Evolutionary conservation across 176 grass and related monocot genomes (phyloP).

Genomic region (Musa acuminata): DNA sequence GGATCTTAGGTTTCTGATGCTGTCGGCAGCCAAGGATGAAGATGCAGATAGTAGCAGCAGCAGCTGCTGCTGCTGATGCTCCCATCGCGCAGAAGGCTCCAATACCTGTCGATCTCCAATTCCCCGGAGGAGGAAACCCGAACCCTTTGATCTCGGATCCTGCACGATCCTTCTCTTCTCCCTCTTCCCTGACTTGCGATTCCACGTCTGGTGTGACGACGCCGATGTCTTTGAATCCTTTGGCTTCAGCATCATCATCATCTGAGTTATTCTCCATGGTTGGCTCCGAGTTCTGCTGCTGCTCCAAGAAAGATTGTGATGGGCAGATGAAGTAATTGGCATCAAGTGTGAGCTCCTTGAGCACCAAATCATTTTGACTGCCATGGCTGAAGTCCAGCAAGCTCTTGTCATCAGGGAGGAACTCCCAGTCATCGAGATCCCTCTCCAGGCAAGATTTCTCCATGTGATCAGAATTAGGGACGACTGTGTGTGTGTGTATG

Average conservation of each 20-base stretch:
- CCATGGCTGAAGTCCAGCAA: slow-evolving; percentile 22
- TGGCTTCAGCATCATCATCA: background rate
- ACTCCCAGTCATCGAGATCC: slow-evolving; percentile 75
- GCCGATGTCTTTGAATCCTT: slow-evolving; percentile 38
- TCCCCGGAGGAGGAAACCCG: slow-evolving; percentile 27
- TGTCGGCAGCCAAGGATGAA: slow-evolving; percentile 34
- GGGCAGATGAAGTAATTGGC: slow-evolving; percentile 45
- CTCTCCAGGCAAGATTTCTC: slow-evolving; percentile 27
- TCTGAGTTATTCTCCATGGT: background rate
- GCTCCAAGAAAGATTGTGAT: slow-evolving; percentile 20
- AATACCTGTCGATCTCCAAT: slow-evolving; percentile 36
- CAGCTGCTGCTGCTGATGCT: slow-evolving; percentile 22
- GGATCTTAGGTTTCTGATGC: slow-evolving; percentile 37
- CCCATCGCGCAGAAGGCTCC: slow-evolving; percentile 75
- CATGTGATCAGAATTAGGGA: background rate
- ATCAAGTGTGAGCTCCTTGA: slow-evolving; percentile 29
- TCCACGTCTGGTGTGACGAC: background rate
- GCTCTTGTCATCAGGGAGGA: slow-evolving; percentile 47
- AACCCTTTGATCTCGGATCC: slow-evolving; percentile 16
- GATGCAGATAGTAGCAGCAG: slow-evolving; percentile 51
- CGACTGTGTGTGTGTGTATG: too few relatives aligned
- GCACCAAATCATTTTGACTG: slow-evolving; percentile 17
- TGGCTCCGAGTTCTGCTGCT: slow-evolving; percentile 7
- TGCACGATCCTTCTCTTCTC: background rate
- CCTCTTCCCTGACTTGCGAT: slow-evolving; percentile 5